Evolutionary conservation across 805 yeast species (phyloP), one percentile per base, ranked within the genome.

Genomic region (Soucietia sequanensis): DNA sequence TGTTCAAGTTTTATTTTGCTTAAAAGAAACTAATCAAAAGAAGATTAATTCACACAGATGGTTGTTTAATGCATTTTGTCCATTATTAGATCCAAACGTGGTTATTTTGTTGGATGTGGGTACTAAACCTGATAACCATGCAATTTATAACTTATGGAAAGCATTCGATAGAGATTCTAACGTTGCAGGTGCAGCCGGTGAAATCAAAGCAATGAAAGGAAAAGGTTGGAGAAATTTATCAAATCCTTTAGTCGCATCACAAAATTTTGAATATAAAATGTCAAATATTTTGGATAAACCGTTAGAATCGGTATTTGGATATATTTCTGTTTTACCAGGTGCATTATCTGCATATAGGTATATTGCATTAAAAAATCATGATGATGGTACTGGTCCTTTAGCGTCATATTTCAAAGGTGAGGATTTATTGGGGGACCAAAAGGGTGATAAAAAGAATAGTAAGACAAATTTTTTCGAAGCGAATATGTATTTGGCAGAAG

Each of bases 131-230:
- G 89, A 88, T 44, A 75, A 77, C 30, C 80, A 84, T 34, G 91
- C 98, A 0, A 70, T 91, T 17, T 95, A 93, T 54, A 93, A 91
- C 48, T 68, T 93, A 40, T 93, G 99, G 99, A 93, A 93, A 60
- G 95, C 96, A 0, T 93, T 93, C 60, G 99, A 93, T 59, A 75
- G 80, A 47, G 97, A 93, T 56, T 89, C 97, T 1, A 90, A 91
- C 50, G 96, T 93, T 34, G 99, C 96, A 0, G 99, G 99, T 43
- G 99, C 96, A 1, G 97, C 98, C 10, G 99, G 99, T 43, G 98
- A 93, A 60, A 90, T 93, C 54, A 84, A 84, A 43, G 88, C 98
- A 0, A 83, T 91, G 86, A 89, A 88, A 50, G 99, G 99, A 28
- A 84, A 80, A 49, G 84, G 80, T 19, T 88, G 97, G 76, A 51